A percentile compares a stretch with the other conserved stretches of the same genome.
Evolutionary conservation across 129 eudicot species (phyloP).

Genomic region (Artemisia tridentata): DNA sequence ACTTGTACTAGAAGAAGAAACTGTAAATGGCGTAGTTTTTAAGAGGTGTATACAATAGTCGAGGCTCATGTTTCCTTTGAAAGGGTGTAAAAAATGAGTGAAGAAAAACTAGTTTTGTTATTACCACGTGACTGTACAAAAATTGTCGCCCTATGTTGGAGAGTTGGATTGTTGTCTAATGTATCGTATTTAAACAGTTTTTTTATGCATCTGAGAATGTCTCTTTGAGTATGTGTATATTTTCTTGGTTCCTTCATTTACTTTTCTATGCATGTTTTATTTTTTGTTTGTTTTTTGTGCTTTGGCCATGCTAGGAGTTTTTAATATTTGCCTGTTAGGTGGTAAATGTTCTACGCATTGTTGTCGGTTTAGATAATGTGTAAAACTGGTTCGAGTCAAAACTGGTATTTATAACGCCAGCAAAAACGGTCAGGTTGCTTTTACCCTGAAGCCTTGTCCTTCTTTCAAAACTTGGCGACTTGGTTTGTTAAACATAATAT

Average conservation of each 20-base stretch:
- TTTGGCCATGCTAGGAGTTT: too few species aligned
- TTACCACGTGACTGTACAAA: constrained; percentile 38
- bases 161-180: constrained; percentile 21
- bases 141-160: constrained; percentile 23
- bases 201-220: constrained; percentile 22
- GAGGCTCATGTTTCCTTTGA: constrained; percentile 35
- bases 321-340: too few species aligned
- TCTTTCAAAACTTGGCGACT: too few species aligned
- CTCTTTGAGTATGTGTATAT: neutral
- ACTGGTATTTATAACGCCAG: too few species aligned
- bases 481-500: too few species aligned
- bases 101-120: constrained; percentile 29
- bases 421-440: too few species aligned
- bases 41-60: constrained; percentile 64
- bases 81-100: constrained; percentile 39
- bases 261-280: neutral
- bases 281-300: too few species aligned
- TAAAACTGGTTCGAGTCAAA: too few species aligned
- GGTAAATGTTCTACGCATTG: too few species aligned
- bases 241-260: neutral
- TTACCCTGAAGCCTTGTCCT: too few species aligned
- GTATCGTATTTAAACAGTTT: constrained; percentile 25
- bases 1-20: constrained; percentile 69
- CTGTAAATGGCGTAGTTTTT: constrained; percentile 87
- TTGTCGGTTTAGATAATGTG: too few species aligned